Conservation (phyloP, 225 moss, liverwort and hornwort genomes). For the Asterella californica region DNA sequence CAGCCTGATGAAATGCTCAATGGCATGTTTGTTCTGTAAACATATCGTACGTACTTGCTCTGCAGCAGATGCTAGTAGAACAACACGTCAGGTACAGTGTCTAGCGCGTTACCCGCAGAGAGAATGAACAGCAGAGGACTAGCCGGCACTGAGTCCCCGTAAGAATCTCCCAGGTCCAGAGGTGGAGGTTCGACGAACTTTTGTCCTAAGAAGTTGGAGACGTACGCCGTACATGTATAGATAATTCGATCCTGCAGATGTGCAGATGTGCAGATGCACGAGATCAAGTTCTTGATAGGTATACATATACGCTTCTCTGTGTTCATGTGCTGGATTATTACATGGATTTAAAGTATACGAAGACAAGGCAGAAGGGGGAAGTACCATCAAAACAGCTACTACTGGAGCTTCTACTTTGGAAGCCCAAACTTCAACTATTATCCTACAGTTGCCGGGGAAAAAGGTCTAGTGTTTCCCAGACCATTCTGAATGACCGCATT, state of each 20-base stretch:
- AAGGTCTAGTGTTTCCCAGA: conserved; percentile 13
- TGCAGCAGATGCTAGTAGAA: background rate
- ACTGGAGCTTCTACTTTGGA: background rate
- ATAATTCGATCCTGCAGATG: conserved; percentile 62
- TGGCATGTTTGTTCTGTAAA: background rate
- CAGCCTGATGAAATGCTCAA: background rate
- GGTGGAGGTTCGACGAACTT: conserved; percentile 77
- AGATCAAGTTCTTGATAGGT: background rate
- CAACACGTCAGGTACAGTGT: background rate
- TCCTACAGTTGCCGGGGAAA: background rate
- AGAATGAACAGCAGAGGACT: conserved; percentile 75
- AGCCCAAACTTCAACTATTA: background rate
- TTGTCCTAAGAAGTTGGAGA: conserved; percentile 69
- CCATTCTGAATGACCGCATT: conserved; percentile 62
- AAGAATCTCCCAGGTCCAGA: conserved; percentile 63
- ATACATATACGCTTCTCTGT: background rate
- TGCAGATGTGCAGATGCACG: background rate
- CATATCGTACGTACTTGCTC: background rate
- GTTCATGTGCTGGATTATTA: background rate
- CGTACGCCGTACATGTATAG: conserved; percentile 63
- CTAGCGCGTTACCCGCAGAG: conserved; percentile 51
- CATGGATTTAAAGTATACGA: background rate
- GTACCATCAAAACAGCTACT: background rate
- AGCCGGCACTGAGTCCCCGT: conserved; percentile 63
- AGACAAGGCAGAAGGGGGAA: background rate